Evolutionary conservation across 2,329 filamentous ascomycete species (phyloP).

Genomic region (Diplodia intermedia): DNA sequence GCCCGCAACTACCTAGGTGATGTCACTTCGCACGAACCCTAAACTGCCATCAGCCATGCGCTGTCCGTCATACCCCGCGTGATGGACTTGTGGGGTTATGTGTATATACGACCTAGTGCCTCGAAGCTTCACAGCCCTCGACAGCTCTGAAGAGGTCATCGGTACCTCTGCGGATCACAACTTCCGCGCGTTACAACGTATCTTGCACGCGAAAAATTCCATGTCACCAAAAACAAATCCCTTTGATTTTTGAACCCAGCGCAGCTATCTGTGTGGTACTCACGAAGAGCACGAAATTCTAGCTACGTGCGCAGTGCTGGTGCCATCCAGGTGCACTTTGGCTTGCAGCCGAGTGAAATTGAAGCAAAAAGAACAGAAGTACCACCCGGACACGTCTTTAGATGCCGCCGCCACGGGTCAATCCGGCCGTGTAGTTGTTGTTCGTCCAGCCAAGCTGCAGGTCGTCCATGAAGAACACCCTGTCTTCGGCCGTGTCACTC

Average conservation of each 20-base stretch:
- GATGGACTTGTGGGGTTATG: not conserved
- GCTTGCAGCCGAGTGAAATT: not conserved
- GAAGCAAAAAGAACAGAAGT: not conserved
- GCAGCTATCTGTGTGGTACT: not conserved
- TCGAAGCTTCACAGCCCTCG: not conserved
- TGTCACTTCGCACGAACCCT: no score
- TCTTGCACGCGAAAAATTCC: not conserved
- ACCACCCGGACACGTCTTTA: not conserved
- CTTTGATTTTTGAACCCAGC: not conserved
- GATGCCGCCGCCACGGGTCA: slow-evolving; percentile 41
- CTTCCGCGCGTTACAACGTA: not conserved
- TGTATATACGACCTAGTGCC: not conserved
- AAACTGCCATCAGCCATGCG: not conserved
- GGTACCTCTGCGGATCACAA: not conserved
- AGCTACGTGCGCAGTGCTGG: not conserved
- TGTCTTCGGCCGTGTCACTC: slow-evolving; percentile 45
- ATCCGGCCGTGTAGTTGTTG: slow-evolving; percentile 57
- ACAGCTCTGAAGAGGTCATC: no score
- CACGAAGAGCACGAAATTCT: not conserved
- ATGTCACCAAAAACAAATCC: not conserved
- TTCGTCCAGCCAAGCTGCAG: slow-evolving; percentile 58
- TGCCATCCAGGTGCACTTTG: not conserved
- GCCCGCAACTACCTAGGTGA: no score
- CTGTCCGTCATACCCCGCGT: not conserved
- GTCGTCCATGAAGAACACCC: slow-evolving; percentile 58